phyloP scores from a whole-genome alignment of 2,329 filamentous ascomycete species.

The Uncinocarpus reesii region DNA sequence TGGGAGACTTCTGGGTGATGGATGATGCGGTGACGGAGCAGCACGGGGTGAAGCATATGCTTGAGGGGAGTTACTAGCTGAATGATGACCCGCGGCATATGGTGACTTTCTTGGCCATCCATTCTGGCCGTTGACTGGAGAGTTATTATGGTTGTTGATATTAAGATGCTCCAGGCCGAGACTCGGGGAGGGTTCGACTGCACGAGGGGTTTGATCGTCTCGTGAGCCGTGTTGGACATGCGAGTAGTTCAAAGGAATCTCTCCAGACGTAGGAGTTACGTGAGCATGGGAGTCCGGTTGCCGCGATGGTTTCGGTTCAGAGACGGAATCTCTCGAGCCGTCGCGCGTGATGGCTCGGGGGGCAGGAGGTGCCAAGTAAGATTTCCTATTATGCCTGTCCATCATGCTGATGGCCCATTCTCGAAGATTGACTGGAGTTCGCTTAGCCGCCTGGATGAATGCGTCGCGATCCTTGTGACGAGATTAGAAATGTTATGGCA shows the following conservation, averaged over 20 bases:
- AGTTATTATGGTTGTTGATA: constrained; percentile 19
- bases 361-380: constrained; percentile 73
- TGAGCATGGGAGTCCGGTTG: constrained; percentile 31
- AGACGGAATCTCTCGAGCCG: constrained; percentile 45
- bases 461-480: constrained; percentile 66
- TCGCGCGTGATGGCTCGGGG: constrained; percentile 63
- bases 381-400: constrained; percentile 91
- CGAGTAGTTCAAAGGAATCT: constrained; percentile 52
- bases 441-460: constrained; percentile 91
- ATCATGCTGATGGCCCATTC: constrained; percentile 92
- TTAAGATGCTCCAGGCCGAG: constrained; percentile 38
- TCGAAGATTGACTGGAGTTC: constrained; percentile 85
- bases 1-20: constrained; percentile 27
- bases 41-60: constrained; percentile 13
- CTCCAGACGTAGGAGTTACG: constrained; percentile 58
- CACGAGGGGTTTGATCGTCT: constrained; percentile 18
- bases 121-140: neutral
- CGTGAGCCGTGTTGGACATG: constrained; percentile 25
- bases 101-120: constrained; percentile 6
- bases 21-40: constrained; percentile 13
- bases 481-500: constrained; percentile 1
- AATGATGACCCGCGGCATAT: constrained; percentile 9
- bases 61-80: constrained; percentile 10
- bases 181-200: constrained; percentile 23
- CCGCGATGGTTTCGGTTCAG: constrained; percentile 21